A percentile compares a stretch with the other conserved stretches of the same genome.
Evolutionary conservation across 192 early-diverging fungal genomes (phyloP).

Genomic region (Entomortierella lignicola): DNA sequence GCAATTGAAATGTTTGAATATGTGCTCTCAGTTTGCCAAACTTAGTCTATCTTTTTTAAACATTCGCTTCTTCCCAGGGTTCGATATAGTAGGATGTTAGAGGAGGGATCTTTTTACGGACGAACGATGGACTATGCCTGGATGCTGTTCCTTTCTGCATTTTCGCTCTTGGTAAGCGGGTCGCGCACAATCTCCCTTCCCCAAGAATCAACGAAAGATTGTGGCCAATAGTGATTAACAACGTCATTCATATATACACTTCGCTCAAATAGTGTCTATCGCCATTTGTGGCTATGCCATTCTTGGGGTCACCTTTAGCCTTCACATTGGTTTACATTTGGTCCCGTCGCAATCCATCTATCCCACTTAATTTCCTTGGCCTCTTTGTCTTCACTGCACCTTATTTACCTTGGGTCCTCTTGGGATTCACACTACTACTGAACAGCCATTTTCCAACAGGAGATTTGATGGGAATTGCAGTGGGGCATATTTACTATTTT

Average conservation of each 20-base stretch:
- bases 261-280: slow-evolving; percentile 40
- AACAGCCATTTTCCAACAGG: slow-evolving; percentile 79
- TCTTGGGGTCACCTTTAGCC: slow-evolving; percentile 84
- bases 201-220: neutral
- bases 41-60: neutral
- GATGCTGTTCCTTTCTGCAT: slow-evolving; percentile 80
- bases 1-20: slow-evolving; percentile 7
- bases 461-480: slow-evolving; percentile 85
- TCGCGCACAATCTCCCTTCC: neutral
- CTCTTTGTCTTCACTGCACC: slow-evolving; percentile 93
- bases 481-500: slow-evolving; percentile 97
- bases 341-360: slow-evolving; percentile 94
- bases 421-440: slow-evolving; percentile 89
- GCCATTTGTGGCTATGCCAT: slow-evolving; percentile 73
- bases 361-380: slow-evolving; percentile 90
- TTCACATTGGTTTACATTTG: slow-evolving; percentile 95
- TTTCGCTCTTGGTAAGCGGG: slow-evolving; percentile 63
- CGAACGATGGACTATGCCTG: slow-evolving; percentile 94
- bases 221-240: neutral
- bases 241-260: neutral
- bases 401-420: slow-evolving; percentile 90
- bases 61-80: neutral
- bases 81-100: slow-evolving; percentile 91
- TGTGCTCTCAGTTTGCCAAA: neutral
- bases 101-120: slow-evolving; percentile 92